These are phyloP conservation scores for Andrographis paniculata DNA, from an alignment of 305 asterid species.

Conservation along the genomic window DNA sequence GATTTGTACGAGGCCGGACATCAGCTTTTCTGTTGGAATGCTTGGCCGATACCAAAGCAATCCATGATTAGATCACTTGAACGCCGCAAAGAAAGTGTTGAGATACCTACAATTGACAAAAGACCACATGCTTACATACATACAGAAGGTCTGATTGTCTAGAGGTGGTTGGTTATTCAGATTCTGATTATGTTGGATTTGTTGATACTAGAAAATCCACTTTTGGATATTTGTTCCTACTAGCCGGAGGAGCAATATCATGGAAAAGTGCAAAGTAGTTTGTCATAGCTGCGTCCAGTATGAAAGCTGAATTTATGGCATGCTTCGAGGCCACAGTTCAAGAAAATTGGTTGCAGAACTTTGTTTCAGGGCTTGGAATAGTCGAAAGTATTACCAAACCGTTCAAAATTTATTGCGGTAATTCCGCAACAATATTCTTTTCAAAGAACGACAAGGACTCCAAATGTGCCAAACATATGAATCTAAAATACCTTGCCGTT, in stretches of 20 bases:
- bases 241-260: no score
- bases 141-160: no score
- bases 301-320: no score
- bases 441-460: neutral
- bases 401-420: neutral
- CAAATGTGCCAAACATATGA: neutral
- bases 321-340: no score
- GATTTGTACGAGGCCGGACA: no score
- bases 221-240: no score
- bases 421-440: neutral
- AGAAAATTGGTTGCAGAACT: neutral
- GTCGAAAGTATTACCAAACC: neutral
- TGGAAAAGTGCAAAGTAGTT: no score
- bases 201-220: no score
- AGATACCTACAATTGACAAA: neutral
- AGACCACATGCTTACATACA: conserved; percentile 1
- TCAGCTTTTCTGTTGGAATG: neutral
- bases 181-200: no score
- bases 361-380: neutral
- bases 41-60: conserved; percentile 4
- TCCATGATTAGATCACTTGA: conserved; percentile 1
- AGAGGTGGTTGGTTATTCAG: no score
- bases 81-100: conserved; percentile 2
- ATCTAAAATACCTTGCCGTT: neutral
- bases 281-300: no score